Conservation (phyloP, 768 basidiomycete species). For the Tricholoma sp. region DNA sequence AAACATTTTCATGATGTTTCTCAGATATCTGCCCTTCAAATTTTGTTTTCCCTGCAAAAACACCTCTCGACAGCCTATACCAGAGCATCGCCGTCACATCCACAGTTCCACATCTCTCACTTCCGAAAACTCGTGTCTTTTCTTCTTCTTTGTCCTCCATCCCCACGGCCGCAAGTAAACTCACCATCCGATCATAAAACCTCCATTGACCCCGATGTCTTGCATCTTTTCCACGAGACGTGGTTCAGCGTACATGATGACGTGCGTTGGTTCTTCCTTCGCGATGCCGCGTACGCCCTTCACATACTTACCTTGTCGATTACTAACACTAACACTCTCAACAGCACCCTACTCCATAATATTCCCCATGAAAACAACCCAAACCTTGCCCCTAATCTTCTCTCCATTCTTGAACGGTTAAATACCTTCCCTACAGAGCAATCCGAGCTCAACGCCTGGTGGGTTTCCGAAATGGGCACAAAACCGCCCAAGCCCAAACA, state of each 20-base stretch:
- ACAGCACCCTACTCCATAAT: constrained; percentile 27
- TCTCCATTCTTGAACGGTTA: constrained; percentile 63
- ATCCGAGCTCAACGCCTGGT: constrained; percentile 72
- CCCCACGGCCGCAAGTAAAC: constrained; percentile 23
- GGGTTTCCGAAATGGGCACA: constrained; percentile 62
- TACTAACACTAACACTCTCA: constrained; percentile 2
- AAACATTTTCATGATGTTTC: background rate
- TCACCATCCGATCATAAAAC: constrained; percentile 19
- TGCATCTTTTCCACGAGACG: constrained; percentile 57
- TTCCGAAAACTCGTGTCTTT: constrained; percentile 61
- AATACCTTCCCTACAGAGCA: constrained; percentile 69
- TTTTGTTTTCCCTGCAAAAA: constrained; percentile 72
- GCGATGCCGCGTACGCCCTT: constrained; percentile 61
- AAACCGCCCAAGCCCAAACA: constrained; percentile 50
- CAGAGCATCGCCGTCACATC: constrained; percentile 36
- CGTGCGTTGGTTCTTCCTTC: constrained; percentile 84
- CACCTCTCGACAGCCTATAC: constrained; percentile 68
- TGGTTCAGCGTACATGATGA: constrained; percentile 82
- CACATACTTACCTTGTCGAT: background rate
- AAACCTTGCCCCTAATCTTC: constrained; percentile 40
- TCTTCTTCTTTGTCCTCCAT: constrained; percentile 58
- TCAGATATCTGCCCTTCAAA: constrained; percentile 68
- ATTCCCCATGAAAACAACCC: constrained; percentile 26
- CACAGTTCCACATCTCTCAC: constrained; percentile 65
- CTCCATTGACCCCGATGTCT: constrained; percentile 52